phyloP scores from a whole-genome alignment of 352 stramenopile genomes.

The Halophytophthora batemanensis region DNA sequence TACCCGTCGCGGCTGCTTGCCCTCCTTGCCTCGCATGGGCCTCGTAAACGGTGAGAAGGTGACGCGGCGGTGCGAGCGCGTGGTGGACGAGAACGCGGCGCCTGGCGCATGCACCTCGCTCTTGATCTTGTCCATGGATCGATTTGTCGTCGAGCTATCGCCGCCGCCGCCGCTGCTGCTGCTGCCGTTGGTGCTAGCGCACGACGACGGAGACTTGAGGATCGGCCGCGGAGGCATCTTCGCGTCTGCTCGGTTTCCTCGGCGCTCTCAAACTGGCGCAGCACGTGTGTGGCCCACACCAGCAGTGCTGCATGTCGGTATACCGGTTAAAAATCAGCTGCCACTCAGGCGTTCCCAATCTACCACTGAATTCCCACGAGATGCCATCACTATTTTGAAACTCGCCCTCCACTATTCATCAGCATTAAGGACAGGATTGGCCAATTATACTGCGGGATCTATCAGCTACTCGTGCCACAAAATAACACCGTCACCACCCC shows the following conservation, averaged over 20 bases:
- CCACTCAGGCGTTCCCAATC: too few relatives aligned
- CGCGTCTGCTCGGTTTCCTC: not conserved
- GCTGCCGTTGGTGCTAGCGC: conserved; percentile 8
- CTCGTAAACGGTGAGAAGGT: conserved; percentile 80
- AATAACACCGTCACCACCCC: too few relatives aligned
- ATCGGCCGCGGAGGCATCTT: conserved; percentile 51
- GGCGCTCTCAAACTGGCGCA: not conserved
- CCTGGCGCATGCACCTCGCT: conserved; percentile 7
- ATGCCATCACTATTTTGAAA: too few relatives aligned
- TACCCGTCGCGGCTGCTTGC: conserved; percentile 5
- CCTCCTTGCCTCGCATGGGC: conserved; percentile 20
- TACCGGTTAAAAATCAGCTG: not conserved
- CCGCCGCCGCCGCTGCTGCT: too few relatives aligned
- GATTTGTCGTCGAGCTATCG: conserved; percentile 8
- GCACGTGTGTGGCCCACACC: not conserved
- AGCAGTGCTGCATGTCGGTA: conserved; percentile 8
- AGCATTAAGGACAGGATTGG: too few relatives aligned
- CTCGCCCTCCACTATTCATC: too few relatives aligned
- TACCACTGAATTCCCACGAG: too few relatives aligned
- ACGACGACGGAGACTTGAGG: conserved; percentile 51
- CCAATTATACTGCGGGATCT: too few relatives aligned
- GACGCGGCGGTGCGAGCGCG: conserved; percentile 36
- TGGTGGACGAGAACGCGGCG: conserved; percentile 26
- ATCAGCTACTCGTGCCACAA: too few relatives aligned
- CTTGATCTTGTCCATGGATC: conserved; percentile 15